Conservation (phyloP, 345 rosid genomes). For the Dimocarpus longan region DNA sequence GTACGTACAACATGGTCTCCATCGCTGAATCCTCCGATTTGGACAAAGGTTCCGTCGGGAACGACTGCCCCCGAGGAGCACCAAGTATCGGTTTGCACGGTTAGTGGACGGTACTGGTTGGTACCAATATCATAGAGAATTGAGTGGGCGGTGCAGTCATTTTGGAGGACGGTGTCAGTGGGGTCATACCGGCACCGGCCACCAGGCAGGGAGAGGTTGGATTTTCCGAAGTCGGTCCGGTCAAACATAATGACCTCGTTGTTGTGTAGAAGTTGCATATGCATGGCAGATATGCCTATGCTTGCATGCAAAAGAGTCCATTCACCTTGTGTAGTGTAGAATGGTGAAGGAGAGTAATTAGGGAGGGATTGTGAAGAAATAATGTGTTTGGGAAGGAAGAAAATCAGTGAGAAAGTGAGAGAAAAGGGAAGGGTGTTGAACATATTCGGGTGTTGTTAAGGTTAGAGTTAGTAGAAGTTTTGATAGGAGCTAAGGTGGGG, state of each 20-base stretch:
- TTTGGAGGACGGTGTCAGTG: conserved; percentile 34
- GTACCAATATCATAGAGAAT: conserved; percentile 58
- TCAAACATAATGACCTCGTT: conserved; percentile 79
- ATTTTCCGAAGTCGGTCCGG: conserved; percentile 77
- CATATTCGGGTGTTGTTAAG: conserved; percentile 4
- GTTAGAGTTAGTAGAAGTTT: neutral
- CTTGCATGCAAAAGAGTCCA: conserved; percentile 68
- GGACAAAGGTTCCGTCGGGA: conserved; percentile 68
- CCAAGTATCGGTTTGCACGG: conserved; percentile 75
- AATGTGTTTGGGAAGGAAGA: neutral
- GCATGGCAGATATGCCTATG: conserved; percentile 88
- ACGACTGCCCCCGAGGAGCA: conserved; percentile 81
- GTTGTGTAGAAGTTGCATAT: conserved; percentile 78
- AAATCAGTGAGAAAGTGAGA: conserved; percentile 21
- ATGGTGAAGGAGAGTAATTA: neutral
- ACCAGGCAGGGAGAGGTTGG: conserved; percentile 65
- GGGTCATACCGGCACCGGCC: conserved; percentile 51
- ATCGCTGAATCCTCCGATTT: conserved; percentile 78
- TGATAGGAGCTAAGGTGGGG: neutral
- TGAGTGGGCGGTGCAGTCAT: conserved; percentile 88
- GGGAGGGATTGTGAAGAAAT: neutral
- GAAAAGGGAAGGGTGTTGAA: conserved; percentile 26
- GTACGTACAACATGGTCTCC: conserved; percentile 63
- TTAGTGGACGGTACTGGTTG: conserved; percentile 60
- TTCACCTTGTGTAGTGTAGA: conserved; percentile 23